Conservation (phyloP, 2,329 filamentous ascomycete genomes). For the Furcasterigmium furcatum region DNA sequence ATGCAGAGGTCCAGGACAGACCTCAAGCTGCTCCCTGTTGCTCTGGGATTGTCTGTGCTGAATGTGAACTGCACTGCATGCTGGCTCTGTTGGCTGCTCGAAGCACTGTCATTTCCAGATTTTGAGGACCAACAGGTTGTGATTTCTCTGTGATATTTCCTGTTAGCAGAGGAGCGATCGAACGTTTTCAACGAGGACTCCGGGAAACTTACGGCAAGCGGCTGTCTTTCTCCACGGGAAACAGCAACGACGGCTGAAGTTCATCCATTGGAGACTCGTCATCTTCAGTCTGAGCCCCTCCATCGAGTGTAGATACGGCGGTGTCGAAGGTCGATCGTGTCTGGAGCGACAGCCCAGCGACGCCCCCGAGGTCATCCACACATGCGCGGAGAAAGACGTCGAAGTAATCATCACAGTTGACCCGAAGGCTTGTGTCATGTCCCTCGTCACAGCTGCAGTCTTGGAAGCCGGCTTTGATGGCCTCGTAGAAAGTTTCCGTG, state of each 20-base stretch:
- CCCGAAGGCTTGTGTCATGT: conserved; percentile 1
- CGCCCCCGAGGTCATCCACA: not conserved
- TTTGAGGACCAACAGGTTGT: not conserved
- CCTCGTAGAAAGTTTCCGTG: conserved; percentile 1
- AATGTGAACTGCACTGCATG: not conserved
- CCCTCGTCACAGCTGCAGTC: not conserved
- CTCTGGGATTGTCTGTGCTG: not conserved
- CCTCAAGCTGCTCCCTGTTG: not conserved
- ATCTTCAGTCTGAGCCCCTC: not conserved
- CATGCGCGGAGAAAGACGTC: conserved; percentile 1
- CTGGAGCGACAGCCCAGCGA: not conserved
- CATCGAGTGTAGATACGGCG: not conserved
- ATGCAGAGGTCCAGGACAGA: conserved; percentile 1
- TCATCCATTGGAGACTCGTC: not conserved
- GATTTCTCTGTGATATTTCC: not conserved
- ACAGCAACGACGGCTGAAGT: not conserved
- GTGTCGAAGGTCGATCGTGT: not conserved
- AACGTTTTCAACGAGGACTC: not conserved
- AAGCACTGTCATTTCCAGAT: not conserved
- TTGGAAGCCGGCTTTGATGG: not conserved
- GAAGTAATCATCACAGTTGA: conserved; percentile 1
- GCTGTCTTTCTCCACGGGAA: not conserved
- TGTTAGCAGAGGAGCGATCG: no score
- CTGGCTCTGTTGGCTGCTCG: not conserved
- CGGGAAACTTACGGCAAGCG: no score